Evolutionary conservation across 768 basidiomycete genomes (phyloP), one percentile per base, ranked within the genome.

Genomic region (Agaricus bisporus): DNA sequence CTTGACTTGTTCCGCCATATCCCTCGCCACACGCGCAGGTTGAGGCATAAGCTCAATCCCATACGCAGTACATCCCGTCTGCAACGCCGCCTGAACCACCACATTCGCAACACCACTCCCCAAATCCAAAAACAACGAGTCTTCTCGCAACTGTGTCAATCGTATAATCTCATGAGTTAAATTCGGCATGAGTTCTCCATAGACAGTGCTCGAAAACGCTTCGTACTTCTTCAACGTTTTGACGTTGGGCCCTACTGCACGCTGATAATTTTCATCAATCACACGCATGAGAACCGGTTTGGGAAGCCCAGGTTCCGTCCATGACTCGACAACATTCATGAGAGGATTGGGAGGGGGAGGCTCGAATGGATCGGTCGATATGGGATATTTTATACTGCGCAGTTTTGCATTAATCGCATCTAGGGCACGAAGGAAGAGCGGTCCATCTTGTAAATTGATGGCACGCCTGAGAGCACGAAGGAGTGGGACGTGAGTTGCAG

Each of bases 261-360:
- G 82, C 63, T 98, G 92, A 63, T 99, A 98, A 36, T 86, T 89
- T 72, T 98, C 93, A 41, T 94, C 92, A 49, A 89, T 76, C 45
- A 95, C 79, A 39, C 86, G 83, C 71, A 83, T 76, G 54, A 88
- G 73, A 2, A 94, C 79, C 32, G 79, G 75, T 44, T 81, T 73
- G 0, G 84, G 87, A 25, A 94, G 64, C 3, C 81, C 83, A 1
- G 61, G 70, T 17, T 70, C 61, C 0, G 68, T 69, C 85, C 86
- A 88, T 0, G 68, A 60, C 37, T 71, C 66, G 5, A 83, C 71
- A 1, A 68, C 65, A 17, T 72, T 65, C 63, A 72, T 79, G 12
- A 90, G 65, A 1, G 68, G 57, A 56, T 88, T 87, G 3, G 66
- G 68, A 0, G 70, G 68, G 0, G 68, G 55, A 0, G 74, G 71